phyloP scores from a whole-genome alignment of 441 rosid species.

The Isatis lusitanica region DNA sequence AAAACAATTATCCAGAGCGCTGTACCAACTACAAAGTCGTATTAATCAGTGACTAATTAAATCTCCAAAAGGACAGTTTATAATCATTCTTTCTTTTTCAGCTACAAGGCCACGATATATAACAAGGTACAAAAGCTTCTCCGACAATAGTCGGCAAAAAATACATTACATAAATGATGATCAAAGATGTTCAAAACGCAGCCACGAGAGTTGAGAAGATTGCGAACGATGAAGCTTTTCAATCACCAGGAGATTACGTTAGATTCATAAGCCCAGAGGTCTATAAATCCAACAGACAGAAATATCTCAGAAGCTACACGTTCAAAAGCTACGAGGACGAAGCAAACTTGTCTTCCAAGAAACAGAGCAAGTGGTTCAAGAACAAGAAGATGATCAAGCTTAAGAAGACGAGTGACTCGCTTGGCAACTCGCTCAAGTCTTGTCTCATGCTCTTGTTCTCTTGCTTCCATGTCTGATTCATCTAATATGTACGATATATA shows the following conservation, averaged over 20 bases:
- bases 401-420: constrained; percentile 32
- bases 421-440: constrained; percentile 34
- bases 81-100: background rate
- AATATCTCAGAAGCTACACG: constrained; percentile 40
- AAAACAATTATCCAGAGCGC: constrained; percentile 26
- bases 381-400: constrained; percentile 29
- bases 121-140: background rate
- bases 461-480: constrained; percentile 34
- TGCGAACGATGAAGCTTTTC: background rate
- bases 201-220: background rate
- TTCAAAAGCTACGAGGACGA: constrained; percentile 23
- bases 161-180: constrained; percentile 26
- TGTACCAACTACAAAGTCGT: constrained; percentile 38
- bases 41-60: constrained; percentile 25
- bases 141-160: background rate
- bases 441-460: constrained; percentile 33
- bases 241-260: constrained; percentile 36
- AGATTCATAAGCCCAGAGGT: constrained; percentile 36
- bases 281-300: constrained; percentile 38
- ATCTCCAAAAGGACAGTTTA: constrained; percentile 9
- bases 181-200: constrained; percentile 23
- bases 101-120: constrained; percentile 3
- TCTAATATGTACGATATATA: background rate
- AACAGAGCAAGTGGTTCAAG: constrained; percentile 35
- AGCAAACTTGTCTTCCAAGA: constrained; percentile 13